Evolutionary conservation across 192 early-diverging fungal genomes (phyloP), one percentile per base, ranked within the genome.

Genomic region (Mortierella alpina): DNA sequence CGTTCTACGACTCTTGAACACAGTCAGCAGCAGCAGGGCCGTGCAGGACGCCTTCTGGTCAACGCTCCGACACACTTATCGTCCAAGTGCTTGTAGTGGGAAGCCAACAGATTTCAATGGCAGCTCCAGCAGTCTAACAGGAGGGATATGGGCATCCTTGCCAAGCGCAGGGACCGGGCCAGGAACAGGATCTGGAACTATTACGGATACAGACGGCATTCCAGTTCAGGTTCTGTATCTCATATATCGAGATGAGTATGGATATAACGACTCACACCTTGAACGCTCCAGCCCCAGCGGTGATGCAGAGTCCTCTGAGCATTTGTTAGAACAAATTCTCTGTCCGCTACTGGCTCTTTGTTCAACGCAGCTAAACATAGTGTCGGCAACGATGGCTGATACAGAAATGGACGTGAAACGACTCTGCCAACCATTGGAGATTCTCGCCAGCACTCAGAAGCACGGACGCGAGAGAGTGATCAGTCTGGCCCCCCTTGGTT

Each of bases 111-210:
- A 54, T 12, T 17, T 13, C 52, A 53, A 4, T 52, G 12, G 42
- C 13, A 55, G 46, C 41, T 5, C 52, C 9, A 22, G 39, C 20
- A 13, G 31, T 64, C 49, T 49, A 6, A 52, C 20, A 14, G 63
- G 46, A 23, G 65, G 65, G 42, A 57, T 67, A 17, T 67, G 65
- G 65, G 65, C 65, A 5, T 67, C 53, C 53, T 10, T 67, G 1
- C 44, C 41, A 8, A 48, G 10, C 13, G 8, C 5, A 42, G 45
- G 42, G 40, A 67, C 44, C 11, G 65, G 20, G 3, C 31, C 31
- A 31, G 31, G 31, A 31, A 31, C 31, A 1, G 31, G 31, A 2
- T 31, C 31, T 31, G 31, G 31, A 31, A 31, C 31, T 31, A 31
- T 31, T 23, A 6, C 47, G 7, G 63, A 5, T 15, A 0, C 49